phyloP scores from a whole-genome alignment of 23 red algal species.

The Agarophyton chilense region DNA sequence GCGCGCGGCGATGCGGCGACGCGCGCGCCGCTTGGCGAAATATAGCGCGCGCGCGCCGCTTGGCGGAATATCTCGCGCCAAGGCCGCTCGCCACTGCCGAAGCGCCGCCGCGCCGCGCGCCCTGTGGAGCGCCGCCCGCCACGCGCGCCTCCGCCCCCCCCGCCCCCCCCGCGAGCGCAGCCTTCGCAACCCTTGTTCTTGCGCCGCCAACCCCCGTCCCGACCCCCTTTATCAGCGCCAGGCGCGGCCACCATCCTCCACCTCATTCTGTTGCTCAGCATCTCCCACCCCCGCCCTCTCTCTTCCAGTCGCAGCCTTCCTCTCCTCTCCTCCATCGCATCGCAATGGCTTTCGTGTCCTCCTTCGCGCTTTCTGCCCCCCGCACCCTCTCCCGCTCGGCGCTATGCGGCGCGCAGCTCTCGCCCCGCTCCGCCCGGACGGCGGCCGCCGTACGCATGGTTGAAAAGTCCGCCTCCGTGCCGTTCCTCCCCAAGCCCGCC shows the following conservation, averaged over 20 bases:
- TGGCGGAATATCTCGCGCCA: no score
- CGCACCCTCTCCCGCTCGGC: conserved; percentile 35
- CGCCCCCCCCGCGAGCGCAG: no score
- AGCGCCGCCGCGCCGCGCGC: not conserved
- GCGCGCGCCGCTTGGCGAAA: no score
- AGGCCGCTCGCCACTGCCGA: not conserved
- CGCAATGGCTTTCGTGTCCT: conserved; percentile 20
- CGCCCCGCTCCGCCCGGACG: conserved; percentile 10
- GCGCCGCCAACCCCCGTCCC: no score
- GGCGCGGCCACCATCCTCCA: no score
- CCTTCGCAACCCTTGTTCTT: not conserved
- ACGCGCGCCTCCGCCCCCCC: not conserved
- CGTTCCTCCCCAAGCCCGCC: conserved; percentile 41
- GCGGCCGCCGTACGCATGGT: conserved; percentile 21
- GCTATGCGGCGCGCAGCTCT: not conserved
- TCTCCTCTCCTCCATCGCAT: not conserved
- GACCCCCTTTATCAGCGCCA: no score
- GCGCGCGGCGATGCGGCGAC: no score
- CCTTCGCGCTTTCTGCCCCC: conserved; percentile 24
- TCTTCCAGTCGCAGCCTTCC: not conserved
- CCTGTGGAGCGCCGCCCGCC: not conserved
- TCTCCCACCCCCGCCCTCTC: not conserved
- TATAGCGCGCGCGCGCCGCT: no score
- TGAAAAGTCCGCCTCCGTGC: conserved; percentile 33
- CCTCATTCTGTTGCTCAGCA: no score